phyloP scores from a whole-genome alignment of 352 stramenopile species.

The Globisporangium alternatum region DNA sequence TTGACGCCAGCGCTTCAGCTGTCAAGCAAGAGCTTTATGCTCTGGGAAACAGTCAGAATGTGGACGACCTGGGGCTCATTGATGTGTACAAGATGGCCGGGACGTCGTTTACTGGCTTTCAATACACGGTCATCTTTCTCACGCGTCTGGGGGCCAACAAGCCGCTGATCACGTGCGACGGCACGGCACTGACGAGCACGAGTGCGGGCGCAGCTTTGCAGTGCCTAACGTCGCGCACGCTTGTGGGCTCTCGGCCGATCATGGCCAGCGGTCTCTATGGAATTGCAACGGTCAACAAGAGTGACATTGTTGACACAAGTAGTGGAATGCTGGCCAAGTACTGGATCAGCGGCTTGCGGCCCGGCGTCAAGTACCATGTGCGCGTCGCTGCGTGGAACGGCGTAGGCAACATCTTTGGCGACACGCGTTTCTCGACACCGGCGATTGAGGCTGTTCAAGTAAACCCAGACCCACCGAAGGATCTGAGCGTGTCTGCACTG shows the following conservation, averaged over 20 bases:
- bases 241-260: constrained; percentile 49
- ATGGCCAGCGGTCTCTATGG: constrained; percentile 80
- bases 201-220: constrained; percentile 23
- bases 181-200: constrained; percentile 44
- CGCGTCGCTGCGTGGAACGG: constrained; percentile 93
- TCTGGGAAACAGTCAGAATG: constrained; percentile 29
- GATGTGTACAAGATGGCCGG: constrained; percentile 57
- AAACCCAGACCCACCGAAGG: constrained; percentile 37
- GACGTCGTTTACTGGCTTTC: constrained; percentile 32
- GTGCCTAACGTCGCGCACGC: constrained; percentile 33
- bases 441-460: constrained; percentile 44
- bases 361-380: constrained; percentile 77
- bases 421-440: constrained; percentile 75
- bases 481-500: constrained; percentile 41
- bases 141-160: constrained; percentile 52
- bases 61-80: constrained; percentile 29
- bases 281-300: constrained; percentile 44
- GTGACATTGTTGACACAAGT: constrained; percentile 21
- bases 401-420: constrained; percentile 83
- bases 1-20: constrained; percentile 46
- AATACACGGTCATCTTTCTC: constrained; percentile 70
- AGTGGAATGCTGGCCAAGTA: constrained; percentile 26
- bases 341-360: constrained; percentile 25
- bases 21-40: constrained; percentile 55
- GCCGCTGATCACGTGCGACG: constrained; percentile 52